A percentile compares a stretch with the other conserved stretches of the same genome.
Evolutionary conservation across 2,329 filamentous ascomycete species (phyloP).

Genomic region (Cladosporium sp.): DNA sequence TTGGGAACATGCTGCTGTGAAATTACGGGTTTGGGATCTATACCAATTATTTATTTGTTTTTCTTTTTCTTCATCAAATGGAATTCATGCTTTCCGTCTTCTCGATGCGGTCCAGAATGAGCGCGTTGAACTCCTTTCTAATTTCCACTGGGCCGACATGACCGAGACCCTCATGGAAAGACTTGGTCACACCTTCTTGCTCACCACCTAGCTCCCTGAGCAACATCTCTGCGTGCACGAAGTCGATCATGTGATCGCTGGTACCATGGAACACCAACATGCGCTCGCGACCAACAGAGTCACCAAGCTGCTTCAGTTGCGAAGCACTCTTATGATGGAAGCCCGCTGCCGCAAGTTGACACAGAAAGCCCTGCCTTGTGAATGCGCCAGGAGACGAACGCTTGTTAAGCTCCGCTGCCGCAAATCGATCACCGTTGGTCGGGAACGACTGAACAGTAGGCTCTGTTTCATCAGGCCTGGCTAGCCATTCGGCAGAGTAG

Average conservation of each 20-base stretch:
- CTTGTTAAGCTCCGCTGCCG: constrained; percentile 76
- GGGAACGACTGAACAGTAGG: constrained; percentile 56
- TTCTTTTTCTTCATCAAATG: neutral
- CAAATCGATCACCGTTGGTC: constrained; percentile 79
- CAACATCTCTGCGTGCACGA: constrained; percentile 68
- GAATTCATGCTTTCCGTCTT: constrained; percentile 44
- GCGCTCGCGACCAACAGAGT: constrained; percentile 68
- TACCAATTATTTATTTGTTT: constrained; percentile 3
- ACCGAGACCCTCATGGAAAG: constrained; percentile 69
- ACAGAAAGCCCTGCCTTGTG: constrained; percentile 66
- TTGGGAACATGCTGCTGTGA: neutral
- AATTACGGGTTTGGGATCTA: neutral
- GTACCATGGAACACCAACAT: constrained; percentile 79
- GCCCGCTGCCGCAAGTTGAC: constrained; percentile 75
- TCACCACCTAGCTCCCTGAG: constrained; percentile 65
- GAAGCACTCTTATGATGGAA: constrained; percentile 73
- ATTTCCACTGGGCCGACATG: constrained; percentile 76
- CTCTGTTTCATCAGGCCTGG: constrained; percentile 56
- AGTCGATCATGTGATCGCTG: constrained; percentile 73
- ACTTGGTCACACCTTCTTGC: constrained; percentile 52
- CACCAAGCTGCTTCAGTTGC: constrained; percentile 66
- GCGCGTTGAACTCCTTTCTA: constrained; percentile 65
- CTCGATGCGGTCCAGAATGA: constrained; percentile 60
- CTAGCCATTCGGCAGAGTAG: constrained; percentile 66
- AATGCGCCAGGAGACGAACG: constrained; percentile 62